A percentile compares a stretch with the other conserved stretches of the same genome.
Conservation (phyloP, 305 asterid species). For the Fraxinus sp. region DNA sequence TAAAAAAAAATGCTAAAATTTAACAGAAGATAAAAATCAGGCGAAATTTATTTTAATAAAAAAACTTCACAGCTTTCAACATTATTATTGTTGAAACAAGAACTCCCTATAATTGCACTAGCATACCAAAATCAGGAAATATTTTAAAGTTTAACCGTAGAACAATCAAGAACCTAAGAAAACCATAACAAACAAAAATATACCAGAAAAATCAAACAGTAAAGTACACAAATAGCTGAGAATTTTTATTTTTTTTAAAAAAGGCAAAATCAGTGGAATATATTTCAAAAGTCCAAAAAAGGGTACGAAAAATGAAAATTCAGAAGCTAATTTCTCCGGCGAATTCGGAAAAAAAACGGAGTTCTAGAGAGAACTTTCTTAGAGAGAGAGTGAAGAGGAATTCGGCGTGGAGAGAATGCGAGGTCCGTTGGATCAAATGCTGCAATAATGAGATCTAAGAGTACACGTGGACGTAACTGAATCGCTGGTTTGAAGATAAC, state of each 20-base stretch:
- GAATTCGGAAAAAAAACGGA: neutral
- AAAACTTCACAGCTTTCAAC: neutral
- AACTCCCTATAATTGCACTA: neutral
- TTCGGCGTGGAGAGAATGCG: slow-evolving; percentile 26
- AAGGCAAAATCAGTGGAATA: neutral
- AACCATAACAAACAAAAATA: neutral
- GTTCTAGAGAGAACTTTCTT: neutral
- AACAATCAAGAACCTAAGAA: neutral
- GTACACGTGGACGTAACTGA: slow-evolving; percentile 47
- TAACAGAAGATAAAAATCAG: neutral
- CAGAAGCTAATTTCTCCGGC: neutral
- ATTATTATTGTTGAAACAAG: neutral
- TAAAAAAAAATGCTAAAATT: neutral
- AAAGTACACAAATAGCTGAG: neutral
- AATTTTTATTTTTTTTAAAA: too few species aligned
- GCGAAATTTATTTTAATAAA: neutral
- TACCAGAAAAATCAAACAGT: neutral
- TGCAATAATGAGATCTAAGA: slow-evolving; percentile 48
- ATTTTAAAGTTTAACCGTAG: neutral
- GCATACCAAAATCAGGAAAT: neutral
- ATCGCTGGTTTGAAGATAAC: slow-evolving; percentile 55
- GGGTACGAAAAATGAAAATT: neutral
- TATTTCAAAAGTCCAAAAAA: neutral
- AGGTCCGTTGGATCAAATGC: slow-evolving; percentile 72
- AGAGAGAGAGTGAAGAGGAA: slow-evolving; percentile 10